Conservation (phyloP, 129 eudicot species). For the Deinandra increscens region DNA sequence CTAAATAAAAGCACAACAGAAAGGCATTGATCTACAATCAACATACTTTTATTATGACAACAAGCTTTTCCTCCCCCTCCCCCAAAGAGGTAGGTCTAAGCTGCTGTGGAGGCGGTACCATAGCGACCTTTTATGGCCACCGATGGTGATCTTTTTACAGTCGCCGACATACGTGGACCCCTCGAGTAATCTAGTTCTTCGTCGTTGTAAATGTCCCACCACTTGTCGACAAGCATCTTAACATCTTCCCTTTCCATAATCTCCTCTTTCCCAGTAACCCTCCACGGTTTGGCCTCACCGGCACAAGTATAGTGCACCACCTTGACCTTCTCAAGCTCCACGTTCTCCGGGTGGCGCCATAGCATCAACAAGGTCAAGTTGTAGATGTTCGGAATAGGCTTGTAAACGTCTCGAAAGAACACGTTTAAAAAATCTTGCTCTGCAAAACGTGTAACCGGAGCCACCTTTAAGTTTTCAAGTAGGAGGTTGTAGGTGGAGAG, state of each 20-base stretch:
- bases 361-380: constrained; percentile 55
- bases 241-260: constrained; percentile 48
- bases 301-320: constrained; percentile 55
- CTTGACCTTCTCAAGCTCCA: constrained; percentile 41
- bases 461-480: too few species aligned
- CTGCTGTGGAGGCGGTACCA: neutral
- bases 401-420: constrained; percentile 35
- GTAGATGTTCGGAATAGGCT: constrained; percentile 47
- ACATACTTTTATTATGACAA: too few species aligned
- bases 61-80: neutral
- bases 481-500: too few species aligned
- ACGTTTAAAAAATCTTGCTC: too few species aligned
- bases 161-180: neutral
- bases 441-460: too few species aligned
- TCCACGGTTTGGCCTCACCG: constrained; percentile 54
- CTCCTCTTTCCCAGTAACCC: constrained; percentile 49
- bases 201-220: constrained; percentile 50
- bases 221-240: constrained; percentile 38
- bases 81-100: neutral
- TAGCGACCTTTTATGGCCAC: neutral
- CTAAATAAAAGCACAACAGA: too few species aligned
- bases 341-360: constrained; percentile 64
- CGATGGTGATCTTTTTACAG: neutral
- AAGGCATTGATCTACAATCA: too few species aligned
- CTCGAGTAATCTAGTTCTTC: constrained; percentile 25